phyloP scores from a whole-genome alignment of 306 rosid species.

The Trichosanthes truncata region DNA sequence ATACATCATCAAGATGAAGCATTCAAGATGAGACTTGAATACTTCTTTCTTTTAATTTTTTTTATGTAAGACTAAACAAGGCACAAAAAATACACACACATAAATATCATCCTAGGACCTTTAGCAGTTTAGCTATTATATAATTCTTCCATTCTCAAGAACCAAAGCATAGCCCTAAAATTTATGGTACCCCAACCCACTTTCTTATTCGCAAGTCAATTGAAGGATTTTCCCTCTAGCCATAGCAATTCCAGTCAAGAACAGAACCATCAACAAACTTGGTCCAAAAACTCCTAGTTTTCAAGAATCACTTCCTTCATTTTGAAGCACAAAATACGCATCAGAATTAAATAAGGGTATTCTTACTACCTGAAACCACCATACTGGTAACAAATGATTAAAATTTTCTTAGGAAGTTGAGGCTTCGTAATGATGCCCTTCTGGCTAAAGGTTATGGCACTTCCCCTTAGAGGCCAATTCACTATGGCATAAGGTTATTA shows the following conservation, averaged over 20 bases:
- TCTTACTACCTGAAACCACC: no score
- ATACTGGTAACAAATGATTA: no score
- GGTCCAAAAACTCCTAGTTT: no score
- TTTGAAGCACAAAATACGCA: no score
- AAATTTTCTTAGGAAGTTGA: not conserved
- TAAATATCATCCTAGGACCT: not conserved
- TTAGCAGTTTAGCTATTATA: not conserved
- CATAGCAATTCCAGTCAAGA: no score
- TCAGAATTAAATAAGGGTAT: no score
- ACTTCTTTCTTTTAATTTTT: not conserved
- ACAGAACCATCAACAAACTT: no score
- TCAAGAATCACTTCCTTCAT: no score
- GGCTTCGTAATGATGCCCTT: not conserved
- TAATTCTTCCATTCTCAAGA: not conserved
- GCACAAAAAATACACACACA: not conserved
- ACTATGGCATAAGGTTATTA: not conserved
- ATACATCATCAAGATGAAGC: not conserved
- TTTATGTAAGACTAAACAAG: not conserved
- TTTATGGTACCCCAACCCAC: no score
- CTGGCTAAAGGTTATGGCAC: not conserved
- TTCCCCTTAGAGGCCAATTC: not conserved
- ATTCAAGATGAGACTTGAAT: not conserved
- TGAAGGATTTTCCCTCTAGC: no score
- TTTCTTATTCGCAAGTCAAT: no score
- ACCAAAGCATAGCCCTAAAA: not conserved